These are phyloP conservation scores for Vitis riparia DNA, from an alignment of 164 flowering plant genomes.

Conservation along the genomic window DNA sequence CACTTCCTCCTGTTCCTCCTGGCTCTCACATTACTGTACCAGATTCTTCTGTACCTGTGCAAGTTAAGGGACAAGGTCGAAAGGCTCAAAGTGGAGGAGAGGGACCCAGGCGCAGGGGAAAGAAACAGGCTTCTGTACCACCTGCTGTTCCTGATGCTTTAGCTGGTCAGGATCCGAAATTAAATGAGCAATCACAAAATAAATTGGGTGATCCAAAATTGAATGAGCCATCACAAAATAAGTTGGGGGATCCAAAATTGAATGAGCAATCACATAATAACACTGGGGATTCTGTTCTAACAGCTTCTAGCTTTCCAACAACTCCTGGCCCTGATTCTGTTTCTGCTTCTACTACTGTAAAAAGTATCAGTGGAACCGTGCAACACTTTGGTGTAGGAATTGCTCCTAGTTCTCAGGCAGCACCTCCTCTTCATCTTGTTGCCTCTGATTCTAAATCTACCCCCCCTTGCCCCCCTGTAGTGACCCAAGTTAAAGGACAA, in stretches of 20 bases:
- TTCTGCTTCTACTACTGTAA: constrained; percentile 14
- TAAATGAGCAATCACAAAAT: constrained; percentile 3
- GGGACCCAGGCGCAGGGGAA: constrained; percentile 35
- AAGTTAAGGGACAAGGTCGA: constrained; percentile 21
- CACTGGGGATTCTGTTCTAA: constrained; percentile 15
- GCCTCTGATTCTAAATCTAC: constrained; percentile 22
- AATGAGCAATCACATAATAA: not conserved
- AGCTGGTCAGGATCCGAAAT: constrained; percentile 29
- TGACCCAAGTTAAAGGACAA: constrained; percentile 45
- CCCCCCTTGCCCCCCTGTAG: constrained; percentile 18
- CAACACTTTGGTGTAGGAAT: constrained; percentile 20
- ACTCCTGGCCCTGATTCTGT: constrained; percentile 25
- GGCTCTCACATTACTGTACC: no score
- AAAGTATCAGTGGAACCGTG: constrained; percentile 24
- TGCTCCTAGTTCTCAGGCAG: constrained; percentile 24
- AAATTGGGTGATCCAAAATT: not conserved
- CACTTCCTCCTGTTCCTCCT: no score
- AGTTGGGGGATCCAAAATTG: no score
- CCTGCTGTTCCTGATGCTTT: constrained; percentile 19
- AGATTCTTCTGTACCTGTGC: constrained; percentile 13
- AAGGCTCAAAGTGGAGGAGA: constrained; percentile 19
- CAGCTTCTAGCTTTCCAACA: not conserved
- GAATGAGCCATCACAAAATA: not conserved
- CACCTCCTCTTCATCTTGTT: constrained; percentile 17
- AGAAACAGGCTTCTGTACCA: constrained; percentile 23